Evolutionary conservation across 306 rosid species (phyloP), one percentile per base, ranked within the genome.

Genomic region (Dryas octopetala): DNA sequence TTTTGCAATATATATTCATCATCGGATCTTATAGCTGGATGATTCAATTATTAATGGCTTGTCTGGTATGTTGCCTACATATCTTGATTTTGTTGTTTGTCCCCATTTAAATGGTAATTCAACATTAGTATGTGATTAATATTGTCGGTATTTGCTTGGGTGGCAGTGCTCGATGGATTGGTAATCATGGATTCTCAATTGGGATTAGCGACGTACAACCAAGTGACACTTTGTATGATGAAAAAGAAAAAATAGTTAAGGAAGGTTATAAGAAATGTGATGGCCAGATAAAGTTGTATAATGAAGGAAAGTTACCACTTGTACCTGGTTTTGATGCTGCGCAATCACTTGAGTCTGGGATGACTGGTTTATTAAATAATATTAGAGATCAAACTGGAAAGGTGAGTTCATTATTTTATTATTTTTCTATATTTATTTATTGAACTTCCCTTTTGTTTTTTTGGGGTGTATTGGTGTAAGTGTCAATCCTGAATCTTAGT

Each of bases 191-290:
- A 68, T 94, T 94, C 89, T 85, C 98, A 19, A 91, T 94, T 77
- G 98, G 98, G 71, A 90, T 94, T 79, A 97, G 92, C 66, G 98
- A 94, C 82, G 98, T 94, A 68, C 96, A 94, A 81, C 96, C 97
- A 19, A 93, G 90, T 81, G 78, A 79, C 69, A 48, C 28, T 44
- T 82, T 94, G 87, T 76, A 81, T 26, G 46, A 74, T 3, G 73
- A 77, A 88, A 94, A 85, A 68, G 86, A 86, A 45, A 75, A 84
- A 82, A 83, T 86, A 62, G 89, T 94, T 64, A 81, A 77, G 3
- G 79, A 46, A 72, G 89, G 89, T 73, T 88, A 89, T 78, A 71
- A 48, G 32, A 68, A 84, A 72, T 94, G 98, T 82, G 88, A 88
- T 59, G 78, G 74, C 70, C 84, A 77, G 52, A 87, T 90, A 47